phyloP scores from a whole-genome alignment of 176 grass and related monocot genomes.

The Phoenix dactylifera region DNA sequence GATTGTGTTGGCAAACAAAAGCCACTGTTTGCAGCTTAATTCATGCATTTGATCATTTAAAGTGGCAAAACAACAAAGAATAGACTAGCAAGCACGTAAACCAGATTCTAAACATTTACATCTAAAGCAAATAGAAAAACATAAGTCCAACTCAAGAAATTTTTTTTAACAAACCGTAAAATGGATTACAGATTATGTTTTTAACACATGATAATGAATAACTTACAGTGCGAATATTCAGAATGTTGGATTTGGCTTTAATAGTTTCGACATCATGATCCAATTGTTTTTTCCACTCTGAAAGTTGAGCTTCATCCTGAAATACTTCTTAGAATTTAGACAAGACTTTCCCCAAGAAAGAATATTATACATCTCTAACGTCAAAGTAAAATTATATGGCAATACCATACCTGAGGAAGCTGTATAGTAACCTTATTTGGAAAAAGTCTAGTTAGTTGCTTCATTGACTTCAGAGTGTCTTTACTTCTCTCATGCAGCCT shows the following conservation, averaged over 20 bases:
- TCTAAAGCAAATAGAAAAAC: no score
- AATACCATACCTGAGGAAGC: slow-evolving; percentile 50
- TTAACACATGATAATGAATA: not conserved
- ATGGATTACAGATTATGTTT: no score
- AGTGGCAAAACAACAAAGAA: no score
- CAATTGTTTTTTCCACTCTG: slow-evolving; percentile 73
- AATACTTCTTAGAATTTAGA: slow-evolving; percentile 5
- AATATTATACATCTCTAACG: no score
- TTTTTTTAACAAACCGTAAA: no score
- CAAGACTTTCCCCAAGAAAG: no score
- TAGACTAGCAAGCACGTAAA: no score
- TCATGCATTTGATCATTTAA: no score
- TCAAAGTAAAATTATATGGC: not conserved
- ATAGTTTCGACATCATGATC: slow-evolving; percentile 83
- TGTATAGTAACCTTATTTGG: slow-evolving; percentile 86
- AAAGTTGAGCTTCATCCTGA: slow-evolving; percentile 67
- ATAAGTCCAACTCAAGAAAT: no score
- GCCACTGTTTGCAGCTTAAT: no score
- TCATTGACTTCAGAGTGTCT: slow-evolving; percentile 60
- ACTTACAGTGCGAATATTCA: slow-evolving; percentile 74
- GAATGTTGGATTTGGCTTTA: slow-evolving; percentile 78
- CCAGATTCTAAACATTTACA: no score
- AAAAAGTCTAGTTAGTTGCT: slow-evolving; percentile 81
- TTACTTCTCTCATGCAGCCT: slow-evolving; percentile 77
- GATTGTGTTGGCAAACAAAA: no score